phyloP scores from a whole-genome alignment of 257 asterid genomes.

The Agastache rugosa region DNA sequence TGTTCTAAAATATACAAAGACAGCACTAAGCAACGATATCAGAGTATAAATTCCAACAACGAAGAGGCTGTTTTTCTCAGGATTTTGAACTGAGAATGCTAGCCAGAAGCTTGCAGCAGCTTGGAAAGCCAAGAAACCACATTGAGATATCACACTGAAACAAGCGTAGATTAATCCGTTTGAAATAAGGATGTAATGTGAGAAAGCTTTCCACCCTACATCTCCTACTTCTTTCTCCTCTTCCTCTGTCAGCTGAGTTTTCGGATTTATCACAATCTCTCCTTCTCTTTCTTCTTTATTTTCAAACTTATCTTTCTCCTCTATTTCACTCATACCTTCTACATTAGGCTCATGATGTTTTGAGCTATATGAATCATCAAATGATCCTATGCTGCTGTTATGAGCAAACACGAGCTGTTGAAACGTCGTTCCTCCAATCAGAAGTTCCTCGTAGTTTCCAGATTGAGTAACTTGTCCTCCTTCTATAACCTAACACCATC shows the following conservation, averaged over 20 bases:
- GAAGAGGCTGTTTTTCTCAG: constrained; percentile 42
- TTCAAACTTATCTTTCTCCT: constrained; percentile 27
- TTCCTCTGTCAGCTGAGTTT: constrained; percentile 67
- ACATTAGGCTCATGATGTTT: constrained; percentile 23
- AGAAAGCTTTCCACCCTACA: constrained; percentile 56
- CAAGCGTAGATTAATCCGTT: constrained; percentile 47
- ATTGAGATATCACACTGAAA: constrained; percentile 37
- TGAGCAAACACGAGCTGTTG: constrained; percentile 75
- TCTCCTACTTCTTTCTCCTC: constrained; percentile 69
- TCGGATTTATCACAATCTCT: constrained; percentile 42
- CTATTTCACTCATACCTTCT: constrained; percentile 12
- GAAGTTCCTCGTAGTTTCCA: constrained; percentile 60
- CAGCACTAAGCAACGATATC: constrained; percentile 53
- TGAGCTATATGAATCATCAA: constrained; percentile 41
- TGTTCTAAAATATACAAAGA: constrained; percentile 59
- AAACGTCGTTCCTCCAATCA: constrained; percentile 62
- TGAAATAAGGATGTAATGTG: constrained; percentile 54
- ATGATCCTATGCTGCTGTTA: constrained; percentile 44
- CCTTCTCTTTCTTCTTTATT: constrained; percentile 46
- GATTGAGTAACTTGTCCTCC: constrained; percentile 63
- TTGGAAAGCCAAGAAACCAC: constrained; percentile 61
- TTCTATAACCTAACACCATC: constrained; percentile 60
- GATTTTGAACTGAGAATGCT: constrained; percentile 57
- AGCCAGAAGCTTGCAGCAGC: constrained; percentile 85
- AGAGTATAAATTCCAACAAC: constrained; percentile 58